A percentile compares a stretch with the other conserved stretches of the same genome.
Conservation (phyloP, 768 basidiomycete genomes). For the Dendrothele bispora region DNA sequence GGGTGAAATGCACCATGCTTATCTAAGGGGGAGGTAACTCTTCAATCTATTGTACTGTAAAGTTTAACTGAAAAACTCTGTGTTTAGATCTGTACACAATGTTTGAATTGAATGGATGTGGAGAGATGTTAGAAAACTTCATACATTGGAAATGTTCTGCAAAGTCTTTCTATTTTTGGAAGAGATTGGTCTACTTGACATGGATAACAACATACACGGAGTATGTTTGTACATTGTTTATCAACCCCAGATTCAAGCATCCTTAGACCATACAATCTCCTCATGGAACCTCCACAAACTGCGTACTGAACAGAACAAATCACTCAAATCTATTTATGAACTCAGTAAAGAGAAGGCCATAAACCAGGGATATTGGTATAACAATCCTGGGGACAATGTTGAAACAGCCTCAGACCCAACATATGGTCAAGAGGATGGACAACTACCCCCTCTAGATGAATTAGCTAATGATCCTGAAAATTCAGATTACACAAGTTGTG, state of each 20-base stretch:
- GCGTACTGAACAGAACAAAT: slow-evolving; percentile 17
- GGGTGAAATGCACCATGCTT: slow-evolving; percentile 8
- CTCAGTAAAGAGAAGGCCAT: slow-evolving; percentile 23
- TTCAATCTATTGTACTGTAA: not conserved
- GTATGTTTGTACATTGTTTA: slow-evolving; percentile 24
- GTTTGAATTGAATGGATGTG: slow-evolving; percentile 25
- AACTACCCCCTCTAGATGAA: slow-evolving; percentile 7
- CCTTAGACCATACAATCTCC: slow-evolving; percentile 19
- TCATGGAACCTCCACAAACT: slow-evolving; percentile 28
- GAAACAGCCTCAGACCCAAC: slow-evolving; percentile 1
- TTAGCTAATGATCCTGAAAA: slow-evolving; percentile 1
- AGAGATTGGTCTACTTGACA: slow-evolving; percentile 22
- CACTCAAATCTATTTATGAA: slow-evolving; percentile 21
- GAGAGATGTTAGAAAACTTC: slow-evolving; percentile 25
- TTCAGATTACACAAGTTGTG: not conserved
- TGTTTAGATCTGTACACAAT: slow-evolving; percentile 25
- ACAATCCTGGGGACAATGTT: slow-evolving; percentile 19
- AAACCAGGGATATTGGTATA: slow-evolving; percentile 22
- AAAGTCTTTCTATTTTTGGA: slow-evolving; percentile 28
- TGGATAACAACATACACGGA: slow-evolving; percentile 18
- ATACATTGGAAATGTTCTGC: slow-evolving; percentile 26
- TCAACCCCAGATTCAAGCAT: slow-evolving; percentile 26
- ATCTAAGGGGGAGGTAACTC: slow-evolving; percentile 3
- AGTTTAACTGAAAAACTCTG: not conserved
- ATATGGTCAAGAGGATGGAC: slow-evolving; percentile 12